Evolutionary conservation across 352 stramenopile genomes (phyloP), one percentile per base, ranked within the genome.

Genomic region (Globisporangium paddicum): DNA sequence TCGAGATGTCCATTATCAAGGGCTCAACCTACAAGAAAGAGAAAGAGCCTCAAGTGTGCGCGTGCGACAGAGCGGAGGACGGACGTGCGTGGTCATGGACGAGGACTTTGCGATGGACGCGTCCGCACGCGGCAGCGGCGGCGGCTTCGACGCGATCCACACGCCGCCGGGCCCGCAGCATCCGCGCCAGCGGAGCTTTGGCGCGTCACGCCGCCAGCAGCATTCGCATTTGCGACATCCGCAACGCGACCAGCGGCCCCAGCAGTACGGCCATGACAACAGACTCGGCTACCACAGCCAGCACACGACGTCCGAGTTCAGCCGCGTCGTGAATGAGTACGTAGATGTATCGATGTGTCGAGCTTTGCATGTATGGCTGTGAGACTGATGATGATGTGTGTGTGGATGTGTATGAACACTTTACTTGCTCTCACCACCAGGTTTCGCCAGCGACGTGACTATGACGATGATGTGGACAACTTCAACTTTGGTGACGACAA

Each of bases 401-500:
- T 49, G 44, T 49, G 21, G 16, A 16, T 28, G 42, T 49, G 19
- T 8, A 5, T 30, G 21, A n/a, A n/a, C 21, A 26, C 7, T 13
- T 23, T 50, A 9, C n/a, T n/a, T n/a, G n/a, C n/a, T n/a, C n/a
- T n/a, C n/a, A n/a, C n/a, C n/a, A n/a, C n/a, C 30, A 60, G 42
- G 18, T 18, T 42, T 42, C 38, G 42, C 7, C 13, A 25, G 11
- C 53, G 18, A 25, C 34, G 44, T 23, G 23, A 9, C 11, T 28
- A 32, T n/a, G 38, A 40, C 13, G 53, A 60, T n/a, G 26, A 49
- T n/a, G 21, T 52, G 25, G 38, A 14, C 16, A 9, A 51, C 32
- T 60, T 60, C 42, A 50, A 60, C 30, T 60, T 60, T 50, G 53
- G 53, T 10, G 53, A 60, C 30, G 35, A 49, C 19, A 14, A 41